Conservation (phyloP, 345 rosid species). For the Litchi chinensis region DNA sequence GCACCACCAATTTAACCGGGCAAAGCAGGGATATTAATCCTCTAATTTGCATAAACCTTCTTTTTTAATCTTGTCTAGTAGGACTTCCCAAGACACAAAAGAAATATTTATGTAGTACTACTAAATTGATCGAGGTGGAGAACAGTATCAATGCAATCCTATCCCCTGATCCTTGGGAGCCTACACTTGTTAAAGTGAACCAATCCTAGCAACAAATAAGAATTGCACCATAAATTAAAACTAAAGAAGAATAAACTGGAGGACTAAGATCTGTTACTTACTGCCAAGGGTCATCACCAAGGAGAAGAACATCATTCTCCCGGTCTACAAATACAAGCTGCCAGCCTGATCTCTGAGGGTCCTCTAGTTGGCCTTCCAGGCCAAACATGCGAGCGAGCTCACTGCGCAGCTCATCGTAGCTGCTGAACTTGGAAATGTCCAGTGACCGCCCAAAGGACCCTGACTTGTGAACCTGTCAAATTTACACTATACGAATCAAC, state of each 20-base stretch:
- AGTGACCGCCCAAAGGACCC: conserved; percentile 57
- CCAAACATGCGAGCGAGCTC: conserved; percentile 52
- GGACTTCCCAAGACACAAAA: not conserved
- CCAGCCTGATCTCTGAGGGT: conserved; percentile 63
- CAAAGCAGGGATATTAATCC: not conserved
- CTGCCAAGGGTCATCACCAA: conserved; percentile 60
- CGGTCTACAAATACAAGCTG: conserved; percentile 61
- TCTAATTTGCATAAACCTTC: not conserved
- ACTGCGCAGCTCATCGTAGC: conserved; percentile 50
- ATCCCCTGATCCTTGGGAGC: not conserved
- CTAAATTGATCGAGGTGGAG: not conserved
- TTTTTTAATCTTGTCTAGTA: not conserved
- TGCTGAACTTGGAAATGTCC: conserved; percentile 52
- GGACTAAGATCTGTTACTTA: conserved; percentile 22
- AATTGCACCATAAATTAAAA: not conserved
- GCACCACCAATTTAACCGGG: not conserved
- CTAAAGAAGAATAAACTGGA: not conserved
- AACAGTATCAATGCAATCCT: not conserved
- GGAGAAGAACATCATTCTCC: conserved; percentile 60
- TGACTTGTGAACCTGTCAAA: conserved; percentile 42
- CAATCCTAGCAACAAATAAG: conserved; percentile 5
- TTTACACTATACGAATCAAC: conserved; percentile 3
- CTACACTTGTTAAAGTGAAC: not conserved
- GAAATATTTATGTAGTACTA: not conserved
- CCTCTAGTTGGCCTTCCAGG: conserved; percentile 60